Evolutionary conservation across 106 monocot genomes (phyloP), one percentile per base, ranked within the genome.

Genomic region (Apostasia ramifera): DNA sequence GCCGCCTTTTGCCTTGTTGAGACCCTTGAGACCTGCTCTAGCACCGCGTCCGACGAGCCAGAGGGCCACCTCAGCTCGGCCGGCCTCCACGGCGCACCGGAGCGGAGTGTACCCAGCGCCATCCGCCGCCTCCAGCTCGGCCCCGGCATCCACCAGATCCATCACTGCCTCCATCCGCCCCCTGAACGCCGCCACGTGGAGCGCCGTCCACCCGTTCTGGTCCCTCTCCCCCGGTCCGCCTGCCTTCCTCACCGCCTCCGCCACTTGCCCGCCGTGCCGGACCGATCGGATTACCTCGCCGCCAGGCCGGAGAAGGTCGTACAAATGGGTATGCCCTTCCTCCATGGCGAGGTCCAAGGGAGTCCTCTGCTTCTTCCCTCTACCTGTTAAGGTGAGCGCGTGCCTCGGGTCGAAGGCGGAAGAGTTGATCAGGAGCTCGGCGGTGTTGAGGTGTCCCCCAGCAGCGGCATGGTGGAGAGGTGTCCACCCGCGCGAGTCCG

Each of bases 71-170:
- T 77, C 72, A 1, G 63, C 73, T 10, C 49, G 73, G 44, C 65
- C 78, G 11, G 69, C 70, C 65, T 82, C 78, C 39, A 74, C 70
- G 4, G 74, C 82, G 37, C 63, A 67, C 10, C 72, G 15, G 44
- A 82, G 59, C 52, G 82, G 78, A 12, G 82, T 82, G 59, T 66
- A 82, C 39, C 82, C 82, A 5, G 50, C 70, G 47, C 67, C 47
- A 37, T 81, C 81, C 38, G 26, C 76, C 4, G 59, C 67, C 41
- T 76, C 72, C 47, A 80, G 38, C 40, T 67, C 39, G 12, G 80
- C 74, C 26, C 26, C 26, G 26, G 26, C 26, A 26, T 26, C 26
- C 26, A 26, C 26, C 26, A 26, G 2, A 49, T 6, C 61, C 40
- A 39, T 55, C 57, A 68, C 71, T 10, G 56, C 61, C 61, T 73